A percentile compares a stretch with the other conserved stretches of the same genome.
Conservation (phyloP, 257 asterid species). For the Solanum appendiculatum region DNA sequence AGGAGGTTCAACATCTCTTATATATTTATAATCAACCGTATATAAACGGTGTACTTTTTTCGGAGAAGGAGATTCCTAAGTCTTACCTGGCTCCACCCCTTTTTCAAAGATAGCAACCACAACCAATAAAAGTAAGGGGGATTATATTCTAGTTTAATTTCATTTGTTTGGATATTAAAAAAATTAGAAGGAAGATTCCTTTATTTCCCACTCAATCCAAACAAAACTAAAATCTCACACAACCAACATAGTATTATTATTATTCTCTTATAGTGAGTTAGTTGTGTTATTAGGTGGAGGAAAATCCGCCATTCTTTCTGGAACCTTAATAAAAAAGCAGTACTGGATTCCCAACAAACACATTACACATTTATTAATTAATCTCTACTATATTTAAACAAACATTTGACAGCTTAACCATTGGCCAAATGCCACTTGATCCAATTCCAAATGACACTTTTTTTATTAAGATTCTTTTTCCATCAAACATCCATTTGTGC, state of each 20-base stretch:
- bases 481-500: background rate
- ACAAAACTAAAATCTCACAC: background rate
- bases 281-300: slow-evolving; percentile 3
- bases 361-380: background rate
- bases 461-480: background rate
- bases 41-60: background rate
- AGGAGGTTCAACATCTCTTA: no score
- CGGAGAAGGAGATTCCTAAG: fast-evolving
- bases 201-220: slow-evolving; percentile 1
- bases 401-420: background rate
- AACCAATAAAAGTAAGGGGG: background rate
- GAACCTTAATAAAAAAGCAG: background rate
- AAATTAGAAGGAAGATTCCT: background rate
- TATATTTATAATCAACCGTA: no score
- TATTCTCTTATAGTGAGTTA: background rate
- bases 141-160: background rate
- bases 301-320: slow-evolving; percentile 8
- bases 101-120: background rate
- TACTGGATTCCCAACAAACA: background rate
- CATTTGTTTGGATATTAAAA: background rate
- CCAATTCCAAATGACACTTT: background rate
- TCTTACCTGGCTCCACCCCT: background rate
- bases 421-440: background rate
- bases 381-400: background rate
- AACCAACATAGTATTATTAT: background rate